Conservation (phyloP, 2,329 filamentous ascomycete genomes). For the Penicillium sp. region DNA sequence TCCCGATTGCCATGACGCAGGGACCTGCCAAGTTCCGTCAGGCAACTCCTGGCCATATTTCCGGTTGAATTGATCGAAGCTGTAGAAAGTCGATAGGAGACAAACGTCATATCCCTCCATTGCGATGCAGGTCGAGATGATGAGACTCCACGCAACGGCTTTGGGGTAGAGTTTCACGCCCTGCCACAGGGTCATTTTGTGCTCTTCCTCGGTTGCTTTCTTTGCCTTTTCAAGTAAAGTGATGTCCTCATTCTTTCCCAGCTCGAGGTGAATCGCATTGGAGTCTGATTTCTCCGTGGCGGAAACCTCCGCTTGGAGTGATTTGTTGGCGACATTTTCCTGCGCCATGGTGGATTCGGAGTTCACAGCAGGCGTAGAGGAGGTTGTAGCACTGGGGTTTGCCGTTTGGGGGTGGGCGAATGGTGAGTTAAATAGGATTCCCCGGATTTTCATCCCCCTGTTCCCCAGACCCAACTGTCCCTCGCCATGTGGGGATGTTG, state of each 20-base stretch:
- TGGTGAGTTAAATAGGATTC: no score
- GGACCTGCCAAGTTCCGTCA: constrained; percentile 42
- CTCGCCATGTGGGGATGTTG: no score
- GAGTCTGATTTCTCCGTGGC: not conserved
- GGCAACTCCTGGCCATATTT: constrained; percentile 42
- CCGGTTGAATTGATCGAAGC: constrained; percentile 42
- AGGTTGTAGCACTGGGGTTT: no score
- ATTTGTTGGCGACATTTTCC: not conserved
- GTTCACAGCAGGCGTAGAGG: no score
- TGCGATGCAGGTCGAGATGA: constrained; percentile 84
- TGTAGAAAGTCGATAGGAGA: constrained; percentile 78
- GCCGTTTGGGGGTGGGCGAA: no score
- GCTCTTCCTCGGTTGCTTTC: constrained; percentile 50
- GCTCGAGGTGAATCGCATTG: not conserved
- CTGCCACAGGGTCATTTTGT: constrained; percentile 71
- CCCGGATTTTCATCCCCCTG: no score
- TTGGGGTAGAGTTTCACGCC: constrained; percentile 83
- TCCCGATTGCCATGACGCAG: constrained; percentile 49
- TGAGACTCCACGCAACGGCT: constrained; percentile 77
- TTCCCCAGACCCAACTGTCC: no score
- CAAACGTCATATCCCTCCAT: constrained; percentile 91
- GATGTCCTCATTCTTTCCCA: not conserved
- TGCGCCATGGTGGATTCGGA: no score
- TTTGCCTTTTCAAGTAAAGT: constrained; percentile 45
- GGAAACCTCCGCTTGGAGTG: not conserved